Evolutionary conservation across 2,329 filamentous ascomycete species (phyloP), one percentile per base, ranked within the genome.

Genomic region (Sphaerulina vaccinii): DNA sequence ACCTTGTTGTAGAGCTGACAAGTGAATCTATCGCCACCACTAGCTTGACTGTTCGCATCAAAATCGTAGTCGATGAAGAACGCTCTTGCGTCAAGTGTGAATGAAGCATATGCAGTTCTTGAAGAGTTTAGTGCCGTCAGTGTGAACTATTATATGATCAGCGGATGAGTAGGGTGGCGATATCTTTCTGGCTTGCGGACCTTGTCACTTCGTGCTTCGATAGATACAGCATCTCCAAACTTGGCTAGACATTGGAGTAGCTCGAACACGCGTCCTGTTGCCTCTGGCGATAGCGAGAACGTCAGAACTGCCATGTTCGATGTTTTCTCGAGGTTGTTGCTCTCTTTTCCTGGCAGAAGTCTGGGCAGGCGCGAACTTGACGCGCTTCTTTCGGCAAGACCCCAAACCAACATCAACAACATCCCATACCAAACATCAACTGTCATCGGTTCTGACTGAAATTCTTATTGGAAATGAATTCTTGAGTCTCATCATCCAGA

Each of bases 61-160:
- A 83, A 92, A 46, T 81, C 78, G 70, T 90, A 92, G 29, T 79
- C 80, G 5, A 84, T 80, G 71, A 90, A 90, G 73, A 91, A 91
- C 33, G 81, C 79, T 58, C 75, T 80, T 35, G 81, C 79, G 37
- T 85, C 76, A 47, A 91, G 82, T 6, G 80, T 79, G 62, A 90
- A 85, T 52, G 85, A 86, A 21, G 85, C 84, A 68, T 91, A 91
- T 15, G 86, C 87, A 3, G 88, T 89, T 65, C 88, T 89, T 50
- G 87, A 88, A n/a, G 81, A 80, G 67, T 92, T 92, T 57, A 92
- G 74, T 11, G 87, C 83, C 11, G 86, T 89, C 49, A 92, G 75
- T 3, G 85, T 77, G 58, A 92, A 79, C 87, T 88, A 56, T 41
- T 5, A 11, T 22, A 13, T 22, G n/a, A 43, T 61, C 43, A 40